These are phyloP conservation scores for Posidonia australis DNA, from an alignment of 106 monocot genomes.

Conservation along the genomic window DNA sequence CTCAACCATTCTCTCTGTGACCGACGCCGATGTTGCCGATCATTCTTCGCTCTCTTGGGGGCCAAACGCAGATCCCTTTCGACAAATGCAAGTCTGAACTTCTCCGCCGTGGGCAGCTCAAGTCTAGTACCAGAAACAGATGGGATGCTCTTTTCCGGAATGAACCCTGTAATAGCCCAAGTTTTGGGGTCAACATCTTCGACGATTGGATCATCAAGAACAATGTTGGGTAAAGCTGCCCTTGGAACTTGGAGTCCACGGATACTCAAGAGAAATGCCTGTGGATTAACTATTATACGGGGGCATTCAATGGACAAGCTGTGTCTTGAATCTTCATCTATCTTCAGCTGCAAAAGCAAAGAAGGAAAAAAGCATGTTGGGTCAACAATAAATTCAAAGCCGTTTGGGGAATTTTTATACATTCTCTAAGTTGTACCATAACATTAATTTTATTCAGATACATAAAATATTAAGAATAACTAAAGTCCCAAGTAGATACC, in stretches of 20 bases:
- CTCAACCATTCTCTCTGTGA: slow-evolving; percentile 53
- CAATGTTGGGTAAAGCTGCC: slow-evolving; percentile 34
- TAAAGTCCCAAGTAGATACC: no score
- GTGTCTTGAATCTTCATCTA: slow-evolving; percentile 56
- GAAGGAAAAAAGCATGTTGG: no score
- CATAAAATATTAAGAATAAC: no score
- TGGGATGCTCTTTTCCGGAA: not conserved
- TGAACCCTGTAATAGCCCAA: slow-evolving; percentile 24
- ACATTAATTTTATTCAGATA: no score
- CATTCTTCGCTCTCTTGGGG: slow-evolving; percentile 91
- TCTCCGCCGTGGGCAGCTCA: slow-evolving; percentile 63
- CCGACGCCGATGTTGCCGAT: slow-evolving; percentile 58
- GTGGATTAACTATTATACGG: slow-evolving; percentile 65
- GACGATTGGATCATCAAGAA: slow-evolving; percentile 47
- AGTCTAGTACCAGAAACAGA: slow-evolving; percentile 7
- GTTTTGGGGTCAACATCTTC: slow-evolving; percentile 71
- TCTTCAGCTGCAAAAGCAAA: slow-evolving; percentile 46
- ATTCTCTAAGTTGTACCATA: no score
- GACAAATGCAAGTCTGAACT: slow-evolving; percentile 68
- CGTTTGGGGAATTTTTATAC: no score
- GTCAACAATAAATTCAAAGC: no score
- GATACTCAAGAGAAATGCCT: slow-evolving; percentile 26
- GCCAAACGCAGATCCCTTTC: slow-evolving; percentile 80
- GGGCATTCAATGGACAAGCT: slow-evolving; percentile 65
- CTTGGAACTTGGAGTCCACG: slow-evolving; percentile 42